A percentile compares a stretch with the other conserved stretches of the same genome.
These are phyloP conservation scores for Limtongia smithiae DNA, from an alignment of 805 yeast species.

Conservation along the genomic window DNA sequence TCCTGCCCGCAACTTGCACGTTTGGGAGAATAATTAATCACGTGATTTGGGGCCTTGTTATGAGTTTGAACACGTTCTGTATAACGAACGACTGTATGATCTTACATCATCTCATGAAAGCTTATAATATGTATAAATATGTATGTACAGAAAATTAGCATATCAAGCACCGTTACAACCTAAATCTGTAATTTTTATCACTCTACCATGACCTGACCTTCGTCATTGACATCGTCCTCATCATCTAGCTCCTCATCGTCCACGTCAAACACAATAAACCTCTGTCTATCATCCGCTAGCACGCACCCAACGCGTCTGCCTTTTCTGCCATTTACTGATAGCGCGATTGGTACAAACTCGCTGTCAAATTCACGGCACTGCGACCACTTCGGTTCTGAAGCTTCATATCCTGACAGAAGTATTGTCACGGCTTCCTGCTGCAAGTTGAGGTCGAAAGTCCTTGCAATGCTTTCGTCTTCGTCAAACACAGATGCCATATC, in stretches of 20 bases:
- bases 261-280: slow-evolving; percentile 28
- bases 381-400: slow-evolving; percentile 3
- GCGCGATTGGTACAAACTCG: slow-evolving; percentile 17
- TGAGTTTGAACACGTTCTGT: no score
- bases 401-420: background rate
- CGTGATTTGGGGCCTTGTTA: no score
- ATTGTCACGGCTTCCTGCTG: background rate
- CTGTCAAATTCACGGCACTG: slow-evolving; percentile 9
- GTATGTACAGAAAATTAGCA: no score
- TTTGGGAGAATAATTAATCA: no score
- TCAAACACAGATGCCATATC: background rate
- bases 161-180: no score
- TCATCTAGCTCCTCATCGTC: slow-evolving; percentile 27
- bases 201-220: no score
- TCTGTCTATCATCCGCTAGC: slow-evolving; percentile 25
- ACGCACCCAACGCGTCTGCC: slow-evolving; percentile 29
- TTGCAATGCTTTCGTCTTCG: background rate
- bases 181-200: no score
- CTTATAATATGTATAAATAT: no score
- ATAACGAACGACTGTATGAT: no score
- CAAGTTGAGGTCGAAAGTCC: background rate
- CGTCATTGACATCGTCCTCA: slow-evolving; percentile 16
- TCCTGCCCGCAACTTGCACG: no score
- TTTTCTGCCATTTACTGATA: slow-evolving; percentile 25
- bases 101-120: no score